phyloP scores from a whole-genome alignment of 768 basidiomycete species.

The Hypholoma sublateritium region DNA sequence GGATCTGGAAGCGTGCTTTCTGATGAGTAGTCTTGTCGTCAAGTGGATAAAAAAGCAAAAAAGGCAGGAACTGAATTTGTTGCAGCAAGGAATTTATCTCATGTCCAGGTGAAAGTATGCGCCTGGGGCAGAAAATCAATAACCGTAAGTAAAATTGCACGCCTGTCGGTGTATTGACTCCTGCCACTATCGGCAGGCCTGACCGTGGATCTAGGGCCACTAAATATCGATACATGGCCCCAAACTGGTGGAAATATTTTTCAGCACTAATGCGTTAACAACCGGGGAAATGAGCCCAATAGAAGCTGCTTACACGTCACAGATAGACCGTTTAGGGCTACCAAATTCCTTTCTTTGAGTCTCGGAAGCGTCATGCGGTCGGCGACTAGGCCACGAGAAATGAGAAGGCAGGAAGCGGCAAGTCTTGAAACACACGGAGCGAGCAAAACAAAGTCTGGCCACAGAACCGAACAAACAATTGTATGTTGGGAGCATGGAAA shows the following conservation, averaged over 20 bases:
- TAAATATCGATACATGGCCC: slow-evolving; percentile 5
- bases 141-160: too few relatives aligned
- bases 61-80: slow-evolving; percentile 28
- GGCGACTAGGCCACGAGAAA: slow-evolving; percentile 6
- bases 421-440: slow-evolving; percentile 9
- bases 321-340: slow-evolving; percentile 10
- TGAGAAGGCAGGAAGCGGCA: slow-evolving; percentile 8
- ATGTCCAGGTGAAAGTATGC: neutral
- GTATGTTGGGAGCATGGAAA: slow-evolving; percentile 15
- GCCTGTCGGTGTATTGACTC: too few relatives aligned
- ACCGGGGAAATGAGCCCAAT: slow-evolving; percentile 13
- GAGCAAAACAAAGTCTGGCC: neutral
- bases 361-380: slow-evolving; percentile 13
- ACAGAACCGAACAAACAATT: slow-evolving; percentile 10
- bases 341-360: slow-evolving; percentile 9
- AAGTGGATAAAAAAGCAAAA: slow-evolving; percentile 33
- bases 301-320: slow-evolving; percentile 23
- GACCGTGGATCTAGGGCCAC: neutral
- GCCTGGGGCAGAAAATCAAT: neutral
- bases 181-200: neutral
- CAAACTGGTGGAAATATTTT: slow-evolving; percentile 5
- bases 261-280: slow-evolving; percentile 5
- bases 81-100: slow-evolving; percentile 5
- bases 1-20: slow-evolving; percentile 40
- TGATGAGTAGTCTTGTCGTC: slow-evolving; percentile 38